Evolutionary conservation across 2,329 filamentous ascomycete species (phyloP), one percentile per base, ranked within the genome.

Genomic region (Pyrenophora seminiperda): DNA sequence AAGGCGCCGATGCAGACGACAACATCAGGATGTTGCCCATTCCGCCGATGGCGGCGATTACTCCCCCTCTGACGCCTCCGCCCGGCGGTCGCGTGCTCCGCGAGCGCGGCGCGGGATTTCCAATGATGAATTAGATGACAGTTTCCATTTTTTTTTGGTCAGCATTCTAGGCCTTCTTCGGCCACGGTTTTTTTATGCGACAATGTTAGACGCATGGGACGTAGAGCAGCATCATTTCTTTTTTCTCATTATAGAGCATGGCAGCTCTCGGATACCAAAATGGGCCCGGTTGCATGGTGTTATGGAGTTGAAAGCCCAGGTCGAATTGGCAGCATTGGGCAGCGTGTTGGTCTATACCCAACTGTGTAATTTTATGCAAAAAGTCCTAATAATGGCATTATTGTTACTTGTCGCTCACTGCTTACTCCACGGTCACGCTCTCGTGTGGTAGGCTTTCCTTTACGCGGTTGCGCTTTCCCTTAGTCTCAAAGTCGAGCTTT

Each of bases 1-100:
- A 91, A 65, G 92, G 94, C 65, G 92, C 91, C 68, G 92, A 97
- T 74, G 83, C 88, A 61, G 89, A 95, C 63, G 71, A 74, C 56
- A 72, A 72, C 57, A 68, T 73, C 51, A 65, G 72, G 50, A 73
- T 74, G 71, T 53, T 72, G 42, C 70, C 70, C 10, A 72, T 72
- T 47, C 65, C 67, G 37, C 56, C 54, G 36, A 67, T 65, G 62
- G 61, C 66, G 20, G 58, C 63, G 24, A 70, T 72, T 24, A 70
- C 69, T 32, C 70, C 70, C 47, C 68, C 69, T 24, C 50, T 66
- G 47, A 70, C 65, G 29, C 70, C 70, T 40, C 61, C 64, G 37
- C 69, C 69, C 15, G 63, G 66, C 36, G 59, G 66, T 27, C 68
- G 65, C 47, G 63, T 67, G 49, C 62, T 73, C 39, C 69, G 70